Evolutionary conservation across 805 yeast genomes (phyloP).

Genomic region (Lipomyces yamanashiensis): DNA sequence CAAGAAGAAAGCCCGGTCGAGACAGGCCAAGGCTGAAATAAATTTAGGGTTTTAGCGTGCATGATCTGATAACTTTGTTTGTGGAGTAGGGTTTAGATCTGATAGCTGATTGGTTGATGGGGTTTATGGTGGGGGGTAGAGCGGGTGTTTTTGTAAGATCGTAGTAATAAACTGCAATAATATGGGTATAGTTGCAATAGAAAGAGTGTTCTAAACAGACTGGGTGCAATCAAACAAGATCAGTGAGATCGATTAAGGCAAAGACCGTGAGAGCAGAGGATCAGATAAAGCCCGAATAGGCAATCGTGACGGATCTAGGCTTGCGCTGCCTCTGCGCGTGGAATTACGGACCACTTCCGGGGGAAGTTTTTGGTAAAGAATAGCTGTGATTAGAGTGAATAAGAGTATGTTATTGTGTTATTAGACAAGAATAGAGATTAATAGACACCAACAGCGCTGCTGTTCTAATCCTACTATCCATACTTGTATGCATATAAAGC

Average conservation of each 20-base stretch:
- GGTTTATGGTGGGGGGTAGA: background rate
- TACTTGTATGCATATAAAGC: no score
- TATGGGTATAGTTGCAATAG: no score
- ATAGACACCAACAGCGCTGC: no score
- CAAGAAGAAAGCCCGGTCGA: background rate
- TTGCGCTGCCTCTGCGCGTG: slow-evolving; percentile 10
- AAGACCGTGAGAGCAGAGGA: background rate
- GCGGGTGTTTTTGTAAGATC: background rate
- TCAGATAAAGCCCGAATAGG: background rate
- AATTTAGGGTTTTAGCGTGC: slow-evolving; percentile 4
- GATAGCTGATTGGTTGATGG: background rate
- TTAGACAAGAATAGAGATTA: no score
- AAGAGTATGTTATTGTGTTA: no score
- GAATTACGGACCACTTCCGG: slow-evolving; percentile 14
- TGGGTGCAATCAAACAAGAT: no score
- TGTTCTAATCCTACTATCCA: no score
- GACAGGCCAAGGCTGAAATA: background rate
- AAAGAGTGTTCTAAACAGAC: no score
- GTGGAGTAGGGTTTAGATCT: background rate
- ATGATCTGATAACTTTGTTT: slow-evolving; percentile 25
- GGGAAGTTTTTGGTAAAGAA: background rate
- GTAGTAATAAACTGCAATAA: no score
- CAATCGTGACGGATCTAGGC: slow-evolving; percentile 14
- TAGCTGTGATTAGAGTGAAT: no score
- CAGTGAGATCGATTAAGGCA: no score